phyloP scores from a whole-genome alignment of 164 flowering plant species.

The Macadamia tetraphylla region DNA sequence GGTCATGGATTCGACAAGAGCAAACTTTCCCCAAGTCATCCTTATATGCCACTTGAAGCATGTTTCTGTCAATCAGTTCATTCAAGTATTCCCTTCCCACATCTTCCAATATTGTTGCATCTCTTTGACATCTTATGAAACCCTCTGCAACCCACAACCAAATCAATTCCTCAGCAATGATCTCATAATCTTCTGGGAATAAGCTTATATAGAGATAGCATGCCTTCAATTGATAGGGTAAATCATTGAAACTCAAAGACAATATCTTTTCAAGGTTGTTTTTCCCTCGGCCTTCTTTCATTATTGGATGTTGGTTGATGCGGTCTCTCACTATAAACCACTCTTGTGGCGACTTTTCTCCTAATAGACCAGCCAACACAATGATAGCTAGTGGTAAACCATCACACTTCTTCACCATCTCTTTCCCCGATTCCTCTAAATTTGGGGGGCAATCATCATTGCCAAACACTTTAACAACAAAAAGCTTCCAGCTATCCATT shows the following conservation, averaged over 20 bases:
- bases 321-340: slow-evolving; percentile 1
- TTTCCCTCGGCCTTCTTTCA: neutral
- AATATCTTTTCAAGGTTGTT: neutral
- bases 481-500: slow-evolving; percentile 13
- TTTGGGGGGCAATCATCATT: neutral
- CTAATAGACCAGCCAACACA: slow-evolving; percentile 15
- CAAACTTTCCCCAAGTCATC: slow-evolving; percentile 2
- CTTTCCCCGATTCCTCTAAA: slow-evolving; percentile 2
- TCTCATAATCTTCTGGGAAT: slow-evolving; percentile 4
- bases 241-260: slow-evolving; percentile 14
- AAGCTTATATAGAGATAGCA: slow-evolving; percentile 9
- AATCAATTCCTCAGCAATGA: neutral
- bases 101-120: slow-evolving; percentile 9
- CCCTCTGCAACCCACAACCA: slow-evolving; percentile 10
- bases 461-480: slow-evolving; percentile 4
- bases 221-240: slow-evolving; percentile 12
- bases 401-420: slow-evolving; percentile 14
- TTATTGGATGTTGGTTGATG: neutral
- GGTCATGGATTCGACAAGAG: slow-evolving; percentile 9
- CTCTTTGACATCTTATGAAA: neutral
- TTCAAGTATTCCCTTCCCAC: slow-evolving; percentile 13
- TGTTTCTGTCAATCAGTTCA: slow-evolving; percentile 10
- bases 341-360: neutral
- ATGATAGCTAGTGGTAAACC: slow-evolving; percentile 17
- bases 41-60: slow-evolving; percentile 6